Percentiles rank a stretch among this genome's conserved stretches.
Conservation (phyloP, 768 basidiomycete genomes). For the Pleurotus giganteus region DNA sequence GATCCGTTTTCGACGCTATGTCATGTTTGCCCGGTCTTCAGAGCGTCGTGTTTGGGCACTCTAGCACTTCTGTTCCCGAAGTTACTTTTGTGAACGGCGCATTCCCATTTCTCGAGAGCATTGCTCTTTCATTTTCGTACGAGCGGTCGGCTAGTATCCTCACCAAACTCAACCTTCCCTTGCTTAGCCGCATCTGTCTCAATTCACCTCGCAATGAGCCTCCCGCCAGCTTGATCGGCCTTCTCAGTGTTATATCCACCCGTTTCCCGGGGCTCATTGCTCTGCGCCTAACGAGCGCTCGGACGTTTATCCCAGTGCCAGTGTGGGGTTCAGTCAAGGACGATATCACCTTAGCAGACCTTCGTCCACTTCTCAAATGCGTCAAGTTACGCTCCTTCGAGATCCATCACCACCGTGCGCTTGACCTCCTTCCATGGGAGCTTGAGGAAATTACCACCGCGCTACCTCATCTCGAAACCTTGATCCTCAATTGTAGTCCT, state of each 20-base stretch:
- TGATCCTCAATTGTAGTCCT: constrained; percentile 44
- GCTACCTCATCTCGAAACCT: constrained; percentile 41
- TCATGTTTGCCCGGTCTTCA: constrained; percentile 35
- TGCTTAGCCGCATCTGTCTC: constrained; percentile 47
- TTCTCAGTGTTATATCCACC: no score
- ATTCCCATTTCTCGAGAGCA: constrained; percentile 52
- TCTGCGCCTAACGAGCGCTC: no score
- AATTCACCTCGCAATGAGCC: no score
- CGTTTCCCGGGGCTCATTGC: no score
- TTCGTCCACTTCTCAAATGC: constrained; percentile 15
- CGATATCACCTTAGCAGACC: constrained; percentile 14
- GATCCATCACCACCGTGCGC: constrained; percentile 35
- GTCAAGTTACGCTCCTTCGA: constrained; percentile 24
- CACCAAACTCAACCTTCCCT: constrained; percentile 38
- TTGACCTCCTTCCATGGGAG: constrained; percentile 36
- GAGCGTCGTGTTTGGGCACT: constrained; percentile 48
- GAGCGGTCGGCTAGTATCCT: constrained; percentile 45
- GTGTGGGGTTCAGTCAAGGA: constrained; percentile 10
- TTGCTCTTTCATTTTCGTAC: constrained; percentile 44
- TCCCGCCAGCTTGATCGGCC: no score
- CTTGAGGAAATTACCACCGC: constrained; percentile 40
- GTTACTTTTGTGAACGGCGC: constrained; percentile 47
- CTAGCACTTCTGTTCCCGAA: constrained; percentile 39
- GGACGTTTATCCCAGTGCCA: neutral
- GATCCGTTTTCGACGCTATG: no score